Evolutionary conservation across 1,284 basidiomycete species (phyloP), one percentile per base, ranked within the genome.

Genomic region (Phlebopus sp.): DNA sequence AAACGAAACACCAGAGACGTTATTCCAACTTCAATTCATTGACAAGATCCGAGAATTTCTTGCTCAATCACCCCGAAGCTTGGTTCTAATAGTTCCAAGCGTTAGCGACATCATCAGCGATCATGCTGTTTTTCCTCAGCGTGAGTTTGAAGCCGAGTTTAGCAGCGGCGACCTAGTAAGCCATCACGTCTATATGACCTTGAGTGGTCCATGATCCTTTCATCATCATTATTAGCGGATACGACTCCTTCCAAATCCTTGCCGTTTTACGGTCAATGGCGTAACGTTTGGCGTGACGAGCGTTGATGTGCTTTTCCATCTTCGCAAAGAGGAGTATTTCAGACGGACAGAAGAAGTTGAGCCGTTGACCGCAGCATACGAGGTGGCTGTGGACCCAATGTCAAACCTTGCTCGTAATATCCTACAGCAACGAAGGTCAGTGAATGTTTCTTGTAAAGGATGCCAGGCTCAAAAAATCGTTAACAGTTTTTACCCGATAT

Each of bases 401-500:
- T 80, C 83, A 6, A 84, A 85, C 57, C 68, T 87, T 4, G 86
- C 87, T 52, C 77, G 93, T 15, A 87, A 94, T 59, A 59, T 99
- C 5, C 70, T 98, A 7, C 80, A 89, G 44, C 96, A 99, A 62
- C 76, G 92, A 59, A 92, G 85, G 92, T 91, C 52, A 36, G 68
- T 15, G 30, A 25, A 43, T 29, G 4, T 1, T 43, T 10, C 21
- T 9, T 11, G 18, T 9, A 18, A 18, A 2, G 38, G 15, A 7
- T 18, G 10, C 2, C 18, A 5, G 21, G 6, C 8, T 42, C 46
- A 67, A 21, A 55, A 14, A 13, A 2, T 4, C 11, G 13, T 27
- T 40, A 14, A 15, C 54, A 94, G 88, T 61, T 97, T 97, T 71
- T 99, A 99, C 66, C 97, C 97, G 0, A 68, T 98, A 37, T 98